These are phyloP conservation scores for Xylona heveae DNA, from an alignment of 495 filamentous ascomycete genomes.

Conservation along the genomic window DNA sequence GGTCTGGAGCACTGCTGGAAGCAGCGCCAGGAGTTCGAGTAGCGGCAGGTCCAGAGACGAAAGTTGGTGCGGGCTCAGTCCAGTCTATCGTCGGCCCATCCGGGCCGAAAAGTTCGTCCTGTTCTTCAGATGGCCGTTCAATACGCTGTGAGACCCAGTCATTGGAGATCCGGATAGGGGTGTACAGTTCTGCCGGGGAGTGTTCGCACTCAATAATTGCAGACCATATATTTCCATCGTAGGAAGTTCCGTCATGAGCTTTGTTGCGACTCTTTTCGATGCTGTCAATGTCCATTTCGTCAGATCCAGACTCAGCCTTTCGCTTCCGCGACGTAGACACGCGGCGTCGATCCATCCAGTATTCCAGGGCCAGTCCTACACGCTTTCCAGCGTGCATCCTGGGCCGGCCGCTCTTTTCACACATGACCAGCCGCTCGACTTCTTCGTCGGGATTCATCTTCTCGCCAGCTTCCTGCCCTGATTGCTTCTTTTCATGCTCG, in stretches of 20 bases:
- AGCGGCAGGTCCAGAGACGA: conserved; percentile 25
- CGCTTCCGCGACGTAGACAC: conserved; percentile 15
- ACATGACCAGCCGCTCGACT: conserved; percentile 31
- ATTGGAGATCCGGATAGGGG: conserved; percentile 38
- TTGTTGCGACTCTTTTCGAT: not conserved
- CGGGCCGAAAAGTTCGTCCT: conserved; percentile 19
- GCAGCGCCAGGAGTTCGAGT: conserved; percentile 13
- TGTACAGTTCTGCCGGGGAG: conserved; percentile 26
- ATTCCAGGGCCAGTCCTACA: conserved; percentile 63
- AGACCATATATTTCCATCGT: conserved; percentile 27
- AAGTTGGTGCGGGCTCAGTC: conserved; percentile 32
- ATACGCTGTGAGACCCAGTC: conserved; percentile 42
- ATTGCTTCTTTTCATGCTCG: conserved; percentile 41
- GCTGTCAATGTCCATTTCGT: conserved; percentile 5
- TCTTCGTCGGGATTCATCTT: conserved; percentile 21
- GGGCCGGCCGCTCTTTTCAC: conserved; percentile 52
- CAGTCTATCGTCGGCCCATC: conserved; percentile 35
- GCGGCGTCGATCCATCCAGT: conserved; percentile 52
- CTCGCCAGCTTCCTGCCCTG: conserved; percentile 17
- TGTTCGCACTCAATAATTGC: conserved; percentile 42
- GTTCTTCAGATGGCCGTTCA: conserved; percentile 14
- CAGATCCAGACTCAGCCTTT: conserved; percentile 8
- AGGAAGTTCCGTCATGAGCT: conserved; percentile 6
- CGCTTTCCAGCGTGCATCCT: conserved; percentile 50
- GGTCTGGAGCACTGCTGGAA: conserved; percentile 20